Percentiles rank a stretch among this genome's conserved stretches.
phyloP scores from a whole-genome alignment of 495 filamentous ascomycete genomes.

The Xylaria grammica region DNA sequence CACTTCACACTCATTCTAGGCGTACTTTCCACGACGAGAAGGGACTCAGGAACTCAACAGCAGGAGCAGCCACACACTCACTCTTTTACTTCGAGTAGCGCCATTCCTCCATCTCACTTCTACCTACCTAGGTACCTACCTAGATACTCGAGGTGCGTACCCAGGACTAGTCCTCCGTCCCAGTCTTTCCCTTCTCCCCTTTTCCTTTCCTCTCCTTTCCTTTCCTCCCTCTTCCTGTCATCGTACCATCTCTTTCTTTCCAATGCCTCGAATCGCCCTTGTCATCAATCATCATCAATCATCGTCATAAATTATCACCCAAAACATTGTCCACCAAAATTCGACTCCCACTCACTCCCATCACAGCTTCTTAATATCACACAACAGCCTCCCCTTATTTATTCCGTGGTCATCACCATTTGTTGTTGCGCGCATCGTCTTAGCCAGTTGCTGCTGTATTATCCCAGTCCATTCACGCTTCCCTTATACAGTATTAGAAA shows the following conservation, averaged over 20 bases:
- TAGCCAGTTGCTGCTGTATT: too few relatives aligned
- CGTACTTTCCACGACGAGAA: background rate
- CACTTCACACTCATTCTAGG: background rate
- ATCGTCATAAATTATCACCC: too few relatives aligned
- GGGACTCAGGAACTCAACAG: background rate
- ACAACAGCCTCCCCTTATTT: background rate
- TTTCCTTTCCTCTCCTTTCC: too few relatives aligned
- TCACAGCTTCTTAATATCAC: background rate
- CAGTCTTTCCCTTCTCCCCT: too few relatives aligned
- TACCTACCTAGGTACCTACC: too few relatives aligned
- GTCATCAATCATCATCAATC: background rate
- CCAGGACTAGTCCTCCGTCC: too few relatives aligned
- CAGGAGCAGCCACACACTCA: background rate
- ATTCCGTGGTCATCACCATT: background rate
- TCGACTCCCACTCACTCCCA: background rate
- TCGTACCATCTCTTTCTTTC: background rate
- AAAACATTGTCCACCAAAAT: background rate
- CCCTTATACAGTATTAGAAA: too few relatives aligned
- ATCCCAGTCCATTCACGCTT: background rate
- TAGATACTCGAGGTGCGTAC: too few relatives aligned
- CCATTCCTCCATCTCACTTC: background rate
- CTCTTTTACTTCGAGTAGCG: too few relatives aligned
- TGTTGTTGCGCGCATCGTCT: background rate
- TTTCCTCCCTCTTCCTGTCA: too few relatives aligned
- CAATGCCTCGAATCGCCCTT: background rate